phyloP scores from a whole-genome alignment of 108 stramenopile species.

The Cyclostephanos invisitatus region DNA sequence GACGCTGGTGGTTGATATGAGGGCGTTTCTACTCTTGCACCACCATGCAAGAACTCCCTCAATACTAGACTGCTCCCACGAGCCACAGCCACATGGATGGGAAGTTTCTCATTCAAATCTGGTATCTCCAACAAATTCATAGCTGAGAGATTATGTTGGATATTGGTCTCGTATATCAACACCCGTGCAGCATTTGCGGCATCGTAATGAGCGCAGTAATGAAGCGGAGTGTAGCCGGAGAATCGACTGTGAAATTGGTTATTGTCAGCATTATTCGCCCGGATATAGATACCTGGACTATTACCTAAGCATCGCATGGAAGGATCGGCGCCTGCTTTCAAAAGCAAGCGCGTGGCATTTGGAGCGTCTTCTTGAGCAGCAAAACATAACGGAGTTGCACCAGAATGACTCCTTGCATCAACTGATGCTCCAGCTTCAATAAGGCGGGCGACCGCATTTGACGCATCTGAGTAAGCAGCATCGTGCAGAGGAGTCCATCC shows the following conservation, averaged over 20 bases:
- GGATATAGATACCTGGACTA: slow-evolving; percentile 35
- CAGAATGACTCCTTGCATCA: slow-evolving; percentile 74
- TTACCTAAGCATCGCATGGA: slow-evolving; percentile 69
- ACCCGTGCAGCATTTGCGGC: slow-evolving; percentile 68
- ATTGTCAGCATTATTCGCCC: slow-evolving; percentile 43
- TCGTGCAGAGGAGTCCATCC: slow-evolving; percentile 92
- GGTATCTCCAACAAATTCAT: slow-evolving; percentile 69
- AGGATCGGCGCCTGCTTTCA: slow-evolving; percentile 77
- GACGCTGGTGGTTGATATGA: slow-evolving; percentile 32
- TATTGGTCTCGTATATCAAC: slow-evolving; percentile 41
- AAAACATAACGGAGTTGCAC: slow-evolving; percentile 87
- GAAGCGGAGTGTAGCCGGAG: slow-evolving; percentile 83
- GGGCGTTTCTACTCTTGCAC: slow-evolving; percentile 71
- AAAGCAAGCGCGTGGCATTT: slow-evolving; percentile 55
- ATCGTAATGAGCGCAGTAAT: slow-evolving; percentile 91
- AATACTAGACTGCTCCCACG: slow-evolving; percentile 83
- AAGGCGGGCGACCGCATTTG: slow-evolving; percentile 65
- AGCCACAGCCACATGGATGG: slow-evolving; percentile 86
- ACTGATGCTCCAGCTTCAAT: slow-evolving; percentile 75
- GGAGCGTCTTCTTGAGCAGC: slow-evolving; percentile 85
- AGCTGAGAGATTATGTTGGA: slow-evolving; percentile 36
- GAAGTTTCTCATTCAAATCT: slow-evolving; percentile 80
- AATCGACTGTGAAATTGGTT: slow-evolving; percentile 70
- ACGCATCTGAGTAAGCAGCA: slow-evolving; percentile 83
- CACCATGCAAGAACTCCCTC: slow-evolving; percentile 73